Evolutionary conservation across 805 yeast genomes (phyloP), one percentile per base, ranked within the genome.

Genomic region (Cyberlindnera nakhonratchasimensis): DNA sequence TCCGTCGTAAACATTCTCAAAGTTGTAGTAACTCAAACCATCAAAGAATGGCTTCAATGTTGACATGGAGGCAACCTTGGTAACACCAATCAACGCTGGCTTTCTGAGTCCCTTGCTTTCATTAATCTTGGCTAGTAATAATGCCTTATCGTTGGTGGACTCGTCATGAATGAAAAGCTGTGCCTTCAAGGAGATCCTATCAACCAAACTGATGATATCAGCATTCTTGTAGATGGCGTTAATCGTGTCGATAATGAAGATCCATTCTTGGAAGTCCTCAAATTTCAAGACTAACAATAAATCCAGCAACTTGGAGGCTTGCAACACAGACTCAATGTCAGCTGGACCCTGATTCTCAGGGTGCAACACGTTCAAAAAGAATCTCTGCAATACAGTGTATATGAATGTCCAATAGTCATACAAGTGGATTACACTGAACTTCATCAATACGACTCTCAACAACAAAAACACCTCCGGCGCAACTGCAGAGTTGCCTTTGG

Each of bases 241-340:
- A 14, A 79, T 70, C 14, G 77, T 79, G 52, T 84, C 87, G 21
- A 80, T 72, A 10, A 91, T 75, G 57, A 88, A 93, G 2, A 93
- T 66, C 98, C 98, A 91, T 54, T 88, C 93, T 47, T 77, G 64
- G 82, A 69, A 91, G 72, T 88, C 96, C 57, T 90, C 97, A 31
- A 73, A 72, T 28, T 80, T 77, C 43, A 89, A 52, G 2, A 83
- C 69, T 17, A 91, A 59, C 18, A 89, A 60, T 23, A 85, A 72
- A 57, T 91, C 99, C 35, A 93, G 66, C 13, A 93, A 65, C 60
- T 90, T 91, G 54, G 88, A 82, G 0, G 83, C 85, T 42, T 76
- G 75, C 25, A 82, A 64, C 3, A 79, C 51, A 12, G 75, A 56
- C 19, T 55, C 58, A 25, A 71, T 54, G 22, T 76, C 73, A 4